Base-by-base conservation (phyloP, 352 stramenopile species). In the Globisporangium parvum region DNA sequence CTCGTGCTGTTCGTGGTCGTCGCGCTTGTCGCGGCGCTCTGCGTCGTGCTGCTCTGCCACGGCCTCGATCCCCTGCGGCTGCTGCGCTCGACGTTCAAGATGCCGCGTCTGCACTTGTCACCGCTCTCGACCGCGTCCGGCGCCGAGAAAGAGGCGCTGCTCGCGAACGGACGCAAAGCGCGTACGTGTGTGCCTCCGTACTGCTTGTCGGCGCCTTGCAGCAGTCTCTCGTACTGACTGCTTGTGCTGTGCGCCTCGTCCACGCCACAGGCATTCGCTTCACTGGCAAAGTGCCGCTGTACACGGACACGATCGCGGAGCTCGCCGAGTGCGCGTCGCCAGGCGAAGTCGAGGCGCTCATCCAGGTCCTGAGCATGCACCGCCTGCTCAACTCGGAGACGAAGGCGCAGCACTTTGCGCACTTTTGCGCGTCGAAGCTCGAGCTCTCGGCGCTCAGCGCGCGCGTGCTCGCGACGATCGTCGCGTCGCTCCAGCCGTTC, bases 341-440 rank as follows among this genome's bases (percentile, higher is more conserved):
- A 3, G 52, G 59, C 28, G 78, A 91, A 59, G 73, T 75, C 12
- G 79, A 89, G 46, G 77, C 75, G n/a, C 75, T 89, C 47, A 67
- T 91, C 51, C 55, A 73, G 20, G 67, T 77, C 23, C 76, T 88
- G 33, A 51, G 72, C 53, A 39, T 84, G 15, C 70, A 76, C 26
- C 71, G 72, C 0, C 64, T 89, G 52, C 55, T 92, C 26, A 88
- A 86, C 48, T 84, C 79, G 31, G 75, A 79, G 53, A 70, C 85
- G 59, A 91, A 91, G 53, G 78, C 81, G 14, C 73, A 86, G 55
- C 81, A 91, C 62, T 89, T 89, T 60, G 80, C 77, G 14, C 63
- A 80, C 40, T 80, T 84, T 39, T 85, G 69, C 40, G 60, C 55
- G 31, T 52, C 61, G 15, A 63, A 69, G 18, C 47, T 88, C 48